Conservation (phyloP, 202 grass and related monocot genomes). For the Bolboschoenoplectus hybrid region DNA sequence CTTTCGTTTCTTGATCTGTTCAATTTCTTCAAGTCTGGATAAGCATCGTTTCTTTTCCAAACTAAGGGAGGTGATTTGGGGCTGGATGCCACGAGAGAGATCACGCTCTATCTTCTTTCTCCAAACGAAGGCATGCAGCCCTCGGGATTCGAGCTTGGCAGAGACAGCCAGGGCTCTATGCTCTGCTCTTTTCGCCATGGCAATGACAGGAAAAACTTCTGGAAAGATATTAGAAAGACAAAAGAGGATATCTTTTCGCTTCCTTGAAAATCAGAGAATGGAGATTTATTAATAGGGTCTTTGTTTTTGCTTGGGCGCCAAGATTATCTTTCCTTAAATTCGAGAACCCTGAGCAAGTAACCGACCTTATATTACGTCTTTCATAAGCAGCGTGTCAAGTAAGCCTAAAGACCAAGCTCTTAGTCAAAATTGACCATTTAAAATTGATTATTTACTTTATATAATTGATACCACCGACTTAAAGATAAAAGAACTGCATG, state of each 20-base stretch:
- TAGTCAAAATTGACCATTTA: neutral
- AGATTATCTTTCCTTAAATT: neutral
- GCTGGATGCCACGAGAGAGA: constrained; percentile 41
- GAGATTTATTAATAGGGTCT: neutral
- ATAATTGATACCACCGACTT: neutral
- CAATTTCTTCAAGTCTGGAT: constrained; percentile 29
- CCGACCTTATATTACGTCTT: neutral
- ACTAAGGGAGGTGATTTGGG: constrained; percentile 27
- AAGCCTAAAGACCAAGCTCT: neutral
- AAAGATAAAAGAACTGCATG: neutral
- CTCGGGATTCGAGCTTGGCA: constrained; percentile 36
- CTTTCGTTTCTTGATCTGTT: neutral
- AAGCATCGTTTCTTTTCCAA: constrained; percentile 33
- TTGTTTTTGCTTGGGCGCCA: neutral
- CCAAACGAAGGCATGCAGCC: constrained; percentile 49
- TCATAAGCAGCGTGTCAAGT: neutral
- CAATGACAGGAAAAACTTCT: neutral
- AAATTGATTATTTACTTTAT: too few relatives aligned
- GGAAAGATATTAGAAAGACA: neutral
- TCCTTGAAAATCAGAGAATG: too few relatives aligned
- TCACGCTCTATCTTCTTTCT: constrained; percentile 49
- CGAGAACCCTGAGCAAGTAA: neutral
- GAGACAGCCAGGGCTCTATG: constrained; percentile 42
- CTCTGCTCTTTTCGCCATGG: constrained; percentile 7
- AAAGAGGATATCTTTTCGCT: neutral